Evolutionary conservation across 2,329 filamentous ascomycete genomes (phyloP).

Genomic region (Gnomoniopsis sp.): DNA sequence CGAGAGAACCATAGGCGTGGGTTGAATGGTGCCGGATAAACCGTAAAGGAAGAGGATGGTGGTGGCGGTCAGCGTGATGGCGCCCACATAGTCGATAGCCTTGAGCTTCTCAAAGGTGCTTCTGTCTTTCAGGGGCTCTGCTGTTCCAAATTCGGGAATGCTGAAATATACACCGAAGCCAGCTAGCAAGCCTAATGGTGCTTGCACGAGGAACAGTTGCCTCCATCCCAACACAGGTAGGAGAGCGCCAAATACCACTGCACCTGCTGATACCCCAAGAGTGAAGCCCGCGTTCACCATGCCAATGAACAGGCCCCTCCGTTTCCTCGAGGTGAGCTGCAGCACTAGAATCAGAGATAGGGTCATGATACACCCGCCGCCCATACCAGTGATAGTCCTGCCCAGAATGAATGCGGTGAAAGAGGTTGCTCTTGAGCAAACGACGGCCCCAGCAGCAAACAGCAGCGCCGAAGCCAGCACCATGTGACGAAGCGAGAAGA

Average conservation of each 20-base stretch:
- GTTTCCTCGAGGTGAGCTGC: constrained; percentile 65
- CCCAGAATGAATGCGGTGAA: constrained; percentile 66
- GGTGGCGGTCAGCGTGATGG: constrained; percentile 59
- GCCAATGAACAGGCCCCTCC: constrained; percentile 71
- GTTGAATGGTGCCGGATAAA: constrained; percentile 61
- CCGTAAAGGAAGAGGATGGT: constrained; percentile 70
- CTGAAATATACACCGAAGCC: constrained; percentile 62
- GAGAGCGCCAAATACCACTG: constrained; percentile 65
- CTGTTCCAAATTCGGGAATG: constrained; percentile 49
- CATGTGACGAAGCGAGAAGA: constrained; percentile 68
- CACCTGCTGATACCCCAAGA: constrained; percentile 66
- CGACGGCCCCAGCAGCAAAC: constrained; percentile 58
- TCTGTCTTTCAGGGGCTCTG: constrained; percentile 35
- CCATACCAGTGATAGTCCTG: constrained; percentile 64
- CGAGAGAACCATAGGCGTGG: constrained; percentile 59
- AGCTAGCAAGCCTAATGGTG: constrained; percentile 58
- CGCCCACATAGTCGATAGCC: constrained; percentile 72
- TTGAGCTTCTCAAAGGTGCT: constrained; percentile 53
- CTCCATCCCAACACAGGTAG: constrained; percentile 55
- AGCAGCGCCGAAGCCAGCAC: constrained; percentile 58
- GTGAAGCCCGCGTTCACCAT: constrained; percentile 72
- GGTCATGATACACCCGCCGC: constrained; percentile 69
- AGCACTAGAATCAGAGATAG: constrained; percentile 72
- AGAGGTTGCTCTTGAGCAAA: constrained; percentile 59
- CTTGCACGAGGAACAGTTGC: constrained; percentile 69